Evolutionary conservation across 2,329 filamentous ascomycete genomes (phyloP), one percentile per base, ranked within the genome.

Genomic region (Aureobasidium sp.): DNA sequence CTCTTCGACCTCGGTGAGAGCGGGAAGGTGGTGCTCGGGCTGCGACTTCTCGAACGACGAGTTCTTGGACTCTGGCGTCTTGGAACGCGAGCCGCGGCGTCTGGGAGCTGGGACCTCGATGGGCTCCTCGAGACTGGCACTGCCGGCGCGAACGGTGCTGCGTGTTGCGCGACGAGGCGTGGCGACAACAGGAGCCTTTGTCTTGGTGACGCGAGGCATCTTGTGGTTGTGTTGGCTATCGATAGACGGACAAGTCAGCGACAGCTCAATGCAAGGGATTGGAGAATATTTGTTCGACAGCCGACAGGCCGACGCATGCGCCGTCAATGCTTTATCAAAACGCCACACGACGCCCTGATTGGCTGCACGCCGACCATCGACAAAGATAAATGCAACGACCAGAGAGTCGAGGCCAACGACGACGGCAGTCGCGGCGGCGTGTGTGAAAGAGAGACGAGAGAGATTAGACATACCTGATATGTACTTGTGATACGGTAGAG

Each of bases 41-140:
- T 53, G 49, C 34, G 37, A 29, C 53, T 57, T 57, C 39, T 57
- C 53, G n/a, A 57, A 57, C 14, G 53, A 57, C 55, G 55, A 48
- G 20, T 15, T 31, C 55, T 58, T 47, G 42, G 55, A 58, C 8
- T 47, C 41, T 14, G 57, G 57, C 25, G 57, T 60, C 34, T 39
- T 42, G 6, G 57, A 60, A 8, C 57, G 44, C 34, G 57, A 60
- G 44, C 45, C 25, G 36, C 45, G 20, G 12, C 34, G 22, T 41
- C 34, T 29, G 25, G 36, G 44, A 8, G 57, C 37, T 9, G 57
- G 44, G 3, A 37, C 34, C 22, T 47, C 57, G 44, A 41, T 15
- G 25, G 57, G 44, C n/a, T 39, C 36, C 34, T 60, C 57, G 36
- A 60, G 57, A 20, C 31, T 41, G 17, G 36, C 57, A 17, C 44